phyloP scores from a whole-genome alignment of 345 rosid genomes.

The Eucalyptus pumila region DNA sequence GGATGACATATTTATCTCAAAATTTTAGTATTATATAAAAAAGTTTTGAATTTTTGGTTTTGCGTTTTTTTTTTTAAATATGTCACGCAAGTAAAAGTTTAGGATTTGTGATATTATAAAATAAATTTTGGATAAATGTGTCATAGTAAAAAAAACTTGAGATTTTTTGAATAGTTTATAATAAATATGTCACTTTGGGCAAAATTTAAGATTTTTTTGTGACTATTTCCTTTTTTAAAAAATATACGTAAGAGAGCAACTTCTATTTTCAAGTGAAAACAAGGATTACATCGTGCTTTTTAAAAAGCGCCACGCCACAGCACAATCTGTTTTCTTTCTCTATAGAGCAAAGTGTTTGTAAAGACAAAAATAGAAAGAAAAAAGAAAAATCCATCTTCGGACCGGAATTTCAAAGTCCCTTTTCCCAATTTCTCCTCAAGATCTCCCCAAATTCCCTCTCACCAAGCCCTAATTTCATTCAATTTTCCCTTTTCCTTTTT shows the following conservation, averaged over 20 bases:
- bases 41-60: too few relatives aligned
- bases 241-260: neutral
- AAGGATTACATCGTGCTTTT: neutral
- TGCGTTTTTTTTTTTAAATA: fast-evolving
- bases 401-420: neutral
- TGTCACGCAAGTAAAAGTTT: too few relatives aligned
- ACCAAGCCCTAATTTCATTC: neutral
- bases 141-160: fast-evolving
- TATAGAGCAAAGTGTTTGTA: neutral
- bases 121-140: too few relatives aligned
- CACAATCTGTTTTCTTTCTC: neutral
- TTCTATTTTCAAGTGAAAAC: neutral
- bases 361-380: neutral
- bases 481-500: neutral
- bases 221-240: too few relatives aligned
- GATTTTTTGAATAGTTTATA: too few relatives aligned
- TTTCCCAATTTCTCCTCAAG: neutral
- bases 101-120: fast-evolving
- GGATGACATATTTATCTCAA: too few relatives aligned
- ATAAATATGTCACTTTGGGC: fast-evolving
- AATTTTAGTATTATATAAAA: too few relatives aligned
- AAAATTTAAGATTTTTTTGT: too few relatives aligned
- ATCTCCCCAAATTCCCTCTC: neutral
- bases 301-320: neutral
- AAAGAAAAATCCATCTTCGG: neutral